Percentiles rank a stretch among this genome's conserved stretches.
Conservation (phyloP, 805 yeast genomes). For the Metschnikowia continentalis region DNA sequence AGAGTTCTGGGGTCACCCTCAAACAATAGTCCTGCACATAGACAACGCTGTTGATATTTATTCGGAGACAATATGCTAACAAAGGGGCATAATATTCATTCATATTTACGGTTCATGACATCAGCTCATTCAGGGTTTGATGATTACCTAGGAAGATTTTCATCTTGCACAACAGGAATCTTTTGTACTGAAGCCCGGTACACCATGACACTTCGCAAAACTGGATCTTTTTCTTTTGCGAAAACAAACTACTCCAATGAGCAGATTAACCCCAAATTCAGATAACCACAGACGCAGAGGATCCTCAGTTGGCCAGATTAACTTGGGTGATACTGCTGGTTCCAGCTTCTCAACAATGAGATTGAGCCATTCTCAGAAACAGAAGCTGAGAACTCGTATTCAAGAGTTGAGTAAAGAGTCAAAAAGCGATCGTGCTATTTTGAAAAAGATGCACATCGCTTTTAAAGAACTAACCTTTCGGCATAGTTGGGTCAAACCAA, state of each 20-base stretch:
- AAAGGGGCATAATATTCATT: neutral
- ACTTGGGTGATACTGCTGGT: slow-evolving; percentile 68
- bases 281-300: slow-evolving; percentile 39
- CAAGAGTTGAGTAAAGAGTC: slow-evolving; percentile 25
- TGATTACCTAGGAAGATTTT: neutral
- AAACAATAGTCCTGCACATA: neutral
- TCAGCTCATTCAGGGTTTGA: neutral
- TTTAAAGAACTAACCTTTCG: slow-evolving; percentile 55
- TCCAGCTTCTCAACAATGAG: slow-evolving; percentile 66
- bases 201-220: neutral
- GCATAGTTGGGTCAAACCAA: slow-evolving; percentile 72
- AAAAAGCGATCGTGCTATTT: slow-evolving; percentile 47
- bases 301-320: slow-evolving; percentile 72
- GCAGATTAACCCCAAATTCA: slow-evolving; percentile 7
- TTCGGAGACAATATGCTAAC: neutral
- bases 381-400: slow-evolving; percentile 29
- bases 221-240: slow-evolving; percentile 1
- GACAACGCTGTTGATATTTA: neutral
- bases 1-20: neutral
- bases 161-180: neutral
- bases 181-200: neutral
- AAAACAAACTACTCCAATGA: slow-evolving; percentile 8
- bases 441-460: slow-evolving; percentile 52
- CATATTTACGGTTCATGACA: neutral
- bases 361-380: slow-evolving; percentile 40